Percentiles rank a stretch among this genome's conserved stretches.
These are phyloP conservation scores for Diplosphaera chodatii DNA, from an alignment of 139 green algal species.

Conservation along the genomic window DNA sequence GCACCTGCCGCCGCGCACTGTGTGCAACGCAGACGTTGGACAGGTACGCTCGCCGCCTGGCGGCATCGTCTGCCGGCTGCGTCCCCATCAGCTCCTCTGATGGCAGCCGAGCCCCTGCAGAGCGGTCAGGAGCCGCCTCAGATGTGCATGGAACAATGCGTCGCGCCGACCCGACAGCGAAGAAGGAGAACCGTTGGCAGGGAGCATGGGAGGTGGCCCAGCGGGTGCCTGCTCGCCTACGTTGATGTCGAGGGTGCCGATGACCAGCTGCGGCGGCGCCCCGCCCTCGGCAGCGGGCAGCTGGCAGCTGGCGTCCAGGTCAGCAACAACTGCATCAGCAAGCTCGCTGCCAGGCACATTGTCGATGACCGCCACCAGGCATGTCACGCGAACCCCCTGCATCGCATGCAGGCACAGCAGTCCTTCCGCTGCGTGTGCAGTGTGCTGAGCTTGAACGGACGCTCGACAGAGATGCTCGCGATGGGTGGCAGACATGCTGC, in stretches of 20 bases:
- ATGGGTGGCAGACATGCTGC: no score
- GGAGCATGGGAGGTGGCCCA: not conserved
- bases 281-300: constrained; percentile 31
- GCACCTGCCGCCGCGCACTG: constrained; percentile 30
- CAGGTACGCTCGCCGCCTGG: constrained; percentile 52
- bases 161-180: not conserved
- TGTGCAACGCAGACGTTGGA: constrained; percentile 69
- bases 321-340: constrained; percentile 5
- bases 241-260: constrained; percentile 75
- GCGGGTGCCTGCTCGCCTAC: constrained; percentile 13
- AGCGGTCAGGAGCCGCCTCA: not conserved
- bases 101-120: constrained; percentile 45
- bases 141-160: not conserved
- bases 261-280: constrained; percentile 30
- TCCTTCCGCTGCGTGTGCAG: no score
- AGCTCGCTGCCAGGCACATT: constrained; percentile 6
- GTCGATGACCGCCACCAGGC: constrained; percentile 39
- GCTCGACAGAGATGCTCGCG: no score
- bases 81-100: constrained; percentile 64
- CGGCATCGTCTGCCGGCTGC: constrained; percentile 12
- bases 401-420: not conserved
- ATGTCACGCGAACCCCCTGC: constrained; percentile 34
- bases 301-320: constrained; percentile 48
- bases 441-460: no score
- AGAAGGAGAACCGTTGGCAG: not conserved